A percentile compares a stretch with the other conserved stretches of the same genome.
Conservation (phyloP, 2,329 filamentous ascomycete species). For the Akanthomyces lecanii region DNA sequence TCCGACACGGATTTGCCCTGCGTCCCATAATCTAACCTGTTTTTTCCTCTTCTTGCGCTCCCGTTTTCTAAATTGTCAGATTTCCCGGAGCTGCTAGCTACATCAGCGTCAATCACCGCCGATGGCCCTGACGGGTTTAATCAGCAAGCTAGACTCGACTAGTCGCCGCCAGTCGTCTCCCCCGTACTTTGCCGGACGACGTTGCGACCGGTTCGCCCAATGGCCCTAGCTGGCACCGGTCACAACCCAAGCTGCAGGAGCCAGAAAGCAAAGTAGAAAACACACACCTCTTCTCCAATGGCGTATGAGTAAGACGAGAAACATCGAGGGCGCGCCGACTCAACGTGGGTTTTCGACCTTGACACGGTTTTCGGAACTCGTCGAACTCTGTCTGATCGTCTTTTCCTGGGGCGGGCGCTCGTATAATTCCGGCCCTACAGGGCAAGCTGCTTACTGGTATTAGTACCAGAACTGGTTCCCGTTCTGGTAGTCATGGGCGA, state of each 20-base stretch:
- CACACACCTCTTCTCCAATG: neutral
- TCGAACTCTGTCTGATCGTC: constrained; percentile 4
- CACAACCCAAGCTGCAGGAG: neutral
- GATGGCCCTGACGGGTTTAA: neutral
- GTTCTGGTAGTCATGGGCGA: neutral
- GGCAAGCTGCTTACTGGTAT: neutral
- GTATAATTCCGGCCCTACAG: constrained; percentile 6
- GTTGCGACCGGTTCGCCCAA: neutral
- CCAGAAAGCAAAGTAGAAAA: neutral
- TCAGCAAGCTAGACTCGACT: neutral
- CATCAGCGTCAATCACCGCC: neutral
- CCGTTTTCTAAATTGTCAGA: neutral
- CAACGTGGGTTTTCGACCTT: neutral
- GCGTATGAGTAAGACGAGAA: constrained; percentile 9
- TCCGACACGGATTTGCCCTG: neutral
- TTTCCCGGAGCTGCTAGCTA: neutral
- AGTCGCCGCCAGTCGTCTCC: neutral
- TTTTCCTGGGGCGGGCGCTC: neutral
- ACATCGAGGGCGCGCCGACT: neutral
- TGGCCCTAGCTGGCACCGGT: neutral
- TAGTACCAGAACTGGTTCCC: neutral
- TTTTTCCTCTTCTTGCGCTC: neutral
- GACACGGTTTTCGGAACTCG: neutral
- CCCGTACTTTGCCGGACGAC: neutral
- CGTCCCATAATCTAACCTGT: neutral